A percentile compares a stretch with the other conserved stretches of the same genome.
These are phyloP conservation scores for Toxoplasma gondii DNA, from an alignment of 169 alveolate species.

Conservation along the genomic window DNA sequence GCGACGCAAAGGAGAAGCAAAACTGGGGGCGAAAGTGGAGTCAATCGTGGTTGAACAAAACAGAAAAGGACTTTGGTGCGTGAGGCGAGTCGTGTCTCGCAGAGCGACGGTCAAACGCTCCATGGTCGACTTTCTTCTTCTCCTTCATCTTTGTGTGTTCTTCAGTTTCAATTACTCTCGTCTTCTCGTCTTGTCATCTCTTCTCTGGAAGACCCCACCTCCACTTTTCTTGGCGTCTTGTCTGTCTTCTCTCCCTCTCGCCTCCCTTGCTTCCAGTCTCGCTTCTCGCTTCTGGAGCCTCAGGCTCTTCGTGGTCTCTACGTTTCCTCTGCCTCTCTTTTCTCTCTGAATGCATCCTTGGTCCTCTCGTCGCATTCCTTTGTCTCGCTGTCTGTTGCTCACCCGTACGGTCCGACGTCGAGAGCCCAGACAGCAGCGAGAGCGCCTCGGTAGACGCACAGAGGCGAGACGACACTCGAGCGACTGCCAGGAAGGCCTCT, in stretches of 20 bases:
- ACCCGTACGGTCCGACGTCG: conserved; percentile 55
- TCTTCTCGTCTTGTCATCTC: not conserved
- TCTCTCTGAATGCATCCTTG: not conserved
- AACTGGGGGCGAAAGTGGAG: too few species aligned
- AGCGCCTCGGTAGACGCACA: conserved; percentile 51
- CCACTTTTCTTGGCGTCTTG: too few species aligned
- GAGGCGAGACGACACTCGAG: conserved; percentile 42
- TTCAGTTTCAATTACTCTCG: not conserved
- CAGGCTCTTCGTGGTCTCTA: not conserved
- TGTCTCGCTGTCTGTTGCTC: not conserved
- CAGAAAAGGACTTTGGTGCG: too few species aligned
- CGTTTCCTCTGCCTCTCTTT: not conserved
- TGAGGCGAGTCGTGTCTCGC: too few species aligned
- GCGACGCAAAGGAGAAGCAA: too few species aligned
- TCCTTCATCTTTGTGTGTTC: not conserved
- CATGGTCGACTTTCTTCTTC: too few species aligned
- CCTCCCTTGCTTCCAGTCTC: not conserved
- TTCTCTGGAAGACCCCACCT: too few species aligned
- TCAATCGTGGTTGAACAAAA: too few species aligned
- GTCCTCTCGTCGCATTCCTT: not conserved
- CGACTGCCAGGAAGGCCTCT: not conserved
- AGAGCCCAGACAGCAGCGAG: conserved; percentile 51
- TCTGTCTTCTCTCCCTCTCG: not conserved
- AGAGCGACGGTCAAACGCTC: too few species aligned
- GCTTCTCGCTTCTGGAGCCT: not conserved